Conservation (phyloP, 2,329 filamentous ascomycete species). For the Cordyceps tenuipes region DNA sequence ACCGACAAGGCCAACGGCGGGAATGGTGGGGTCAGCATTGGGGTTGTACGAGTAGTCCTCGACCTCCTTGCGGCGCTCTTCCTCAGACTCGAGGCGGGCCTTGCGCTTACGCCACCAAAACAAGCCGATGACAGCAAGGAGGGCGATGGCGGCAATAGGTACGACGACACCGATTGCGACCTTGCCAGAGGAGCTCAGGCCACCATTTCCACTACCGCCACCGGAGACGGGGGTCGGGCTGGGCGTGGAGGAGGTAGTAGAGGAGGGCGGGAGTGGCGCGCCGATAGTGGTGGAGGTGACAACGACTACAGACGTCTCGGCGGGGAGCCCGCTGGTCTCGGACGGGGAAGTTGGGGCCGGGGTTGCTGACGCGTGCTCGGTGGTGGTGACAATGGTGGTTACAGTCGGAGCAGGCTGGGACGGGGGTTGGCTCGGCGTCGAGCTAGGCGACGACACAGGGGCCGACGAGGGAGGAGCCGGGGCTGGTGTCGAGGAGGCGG, state of each 20-base stretch:
- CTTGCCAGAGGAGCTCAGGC: slow-evolving; percentile 55
- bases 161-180: slow-evolving; percentile 93
- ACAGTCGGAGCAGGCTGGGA: background rate
- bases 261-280: slow-evolving; percentile 17
- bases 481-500: background rate
- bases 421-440: slow-evolving; percentile 7
- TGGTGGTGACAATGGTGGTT: background rate
- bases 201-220: slow-evolving; percentile 24
- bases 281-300: slow-evolving; percentile 21
- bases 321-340: slow-evolving; percentile 5
- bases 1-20: slow-evolving; percentile 32
- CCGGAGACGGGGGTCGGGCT: slow-evolving; percentile 20
- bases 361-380: slow-evolving; percentile 5
- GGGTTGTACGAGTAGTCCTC: slow-evolving; percentile 97
- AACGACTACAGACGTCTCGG: slow-evolving; percentile 19
- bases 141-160: slow-evolving; percentile 78
- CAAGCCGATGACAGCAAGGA: slow-evolving; percentile 67
- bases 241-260: slow-evolving; percentile 22
- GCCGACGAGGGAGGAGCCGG: background rate
- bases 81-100: slow-evolving; percentile 73
- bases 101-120: slow-evolving; percentile 88
- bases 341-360: background rate
- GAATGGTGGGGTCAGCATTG: slow-evolving; percentile 83
- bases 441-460: background rate
- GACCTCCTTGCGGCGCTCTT: slow-evolving; percentile 87